Percentiles rank a stretch among this genome's conserved stretches.
phyloP scores from a whole-genome alignment of 495 filamentous ascomycete genomes.

The Hypoxylon perforatum region DNA sequence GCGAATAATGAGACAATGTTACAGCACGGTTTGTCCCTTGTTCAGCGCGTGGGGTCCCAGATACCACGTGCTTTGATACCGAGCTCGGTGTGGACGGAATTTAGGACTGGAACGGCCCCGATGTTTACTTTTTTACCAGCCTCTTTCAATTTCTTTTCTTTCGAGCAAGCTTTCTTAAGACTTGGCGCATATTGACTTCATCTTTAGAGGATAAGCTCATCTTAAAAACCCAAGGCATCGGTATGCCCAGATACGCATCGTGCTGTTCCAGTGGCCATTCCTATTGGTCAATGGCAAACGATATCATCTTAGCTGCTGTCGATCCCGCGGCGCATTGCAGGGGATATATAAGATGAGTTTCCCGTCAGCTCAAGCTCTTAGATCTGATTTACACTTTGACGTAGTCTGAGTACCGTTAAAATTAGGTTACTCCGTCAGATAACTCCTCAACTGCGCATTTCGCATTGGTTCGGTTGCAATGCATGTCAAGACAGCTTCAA shows the following conservation, averaged over 20 bases:
- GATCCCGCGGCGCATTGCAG: slow-evolving; percentile 9
- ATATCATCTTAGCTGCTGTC: slow-evolving; percentile 16
- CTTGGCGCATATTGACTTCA: not conserved
- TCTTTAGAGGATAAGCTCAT: not conserved
- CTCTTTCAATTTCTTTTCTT: not conserved
- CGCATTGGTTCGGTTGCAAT: slow-evolving; percentile 20
- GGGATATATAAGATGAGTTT: slow-evolving; percentile 20
- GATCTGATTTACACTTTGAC: slow-evolving; percentile 6
- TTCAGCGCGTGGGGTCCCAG: not conserved
- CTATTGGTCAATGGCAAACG: slow-evolving; percentile 33
- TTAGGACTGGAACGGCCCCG: no score
- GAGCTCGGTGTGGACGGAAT: slow-evolving; percentile 21
- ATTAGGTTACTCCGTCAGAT: not conserved
- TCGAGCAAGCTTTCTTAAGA: not conserved
- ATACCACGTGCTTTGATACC: slow-evolving; percentile 29
- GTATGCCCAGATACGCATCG: slow-evolving; percentile 3
- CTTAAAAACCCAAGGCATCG: not conserved
- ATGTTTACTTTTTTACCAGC: not conserved
- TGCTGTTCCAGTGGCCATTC: slow-evolving; percentile 13
- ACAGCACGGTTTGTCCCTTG: slow-evolving; percentile 10
- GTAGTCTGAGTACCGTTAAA: not conserved
- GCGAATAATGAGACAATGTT: slow-evolving; percentile 13
- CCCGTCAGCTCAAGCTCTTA: slow-evolving; percentile 8
- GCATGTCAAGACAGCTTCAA: slow-evolving; percentile 25
- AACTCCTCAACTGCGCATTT: not conserved